Evolutionary conservation across 2,329 filamentous ascomycete species (phyloP), one percentile per base, ranked within the genome.

Genomic region (Neurospora sp.): DNA sequence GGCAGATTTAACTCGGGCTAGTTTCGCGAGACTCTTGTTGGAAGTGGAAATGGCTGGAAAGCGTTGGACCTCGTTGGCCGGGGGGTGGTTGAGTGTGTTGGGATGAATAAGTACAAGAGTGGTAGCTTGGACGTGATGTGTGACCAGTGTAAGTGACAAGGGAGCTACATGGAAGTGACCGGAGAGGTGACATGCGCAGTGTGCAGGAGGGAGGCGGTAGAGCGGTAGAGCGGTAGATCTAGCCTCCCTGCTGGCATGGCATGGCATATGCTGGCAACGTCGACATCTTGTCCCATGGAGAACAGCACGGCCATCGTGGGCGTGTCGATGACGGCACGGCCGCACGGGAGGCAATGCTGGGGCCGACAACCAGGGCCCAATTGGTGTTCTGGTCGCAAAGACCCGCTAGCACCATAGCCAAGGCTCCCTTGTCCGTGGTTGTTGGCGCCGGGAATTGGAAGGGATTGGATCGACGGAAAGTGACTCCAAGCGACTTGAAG

Each of bases 41-140:
- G 15, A 33, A 62, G 52, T 62, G 73, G 74, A 75, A 75, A 71
- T 72, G 70, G 69, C 69, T 74, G 71, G 74, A 75, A 75, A 72
- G 65, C 67, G 69, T 73, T 74, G 70, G 74, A 74, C 70, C 66
- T 37, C 46, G 69, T 62, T 67, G 68, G 37, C 66, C 52, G 39
- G 69, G 69, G 52, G 43, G 52, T 33, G 52, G 65, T 36, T 46
- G 40, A 43, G 68, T 46, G 40, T 37, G 68, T 69, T 41, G 36
- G 68, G 68, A 40, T 41, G 67, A n/a, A 19, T 19, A 43, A 68
- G 19, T 68, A 68, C 67, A 41, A 33, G 38, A n/a, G 39, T 67
- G 46, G 38, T 40, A 52, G 43, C 43, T 52, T 23, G 19, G 43
- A 67, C 39, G 19, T 69, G 23, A 62, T 62, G 52, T 62, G 52